phyloP scores from a whole-genome alignment of 257 asterid species.

The Dorcoceras hygrometricum region DNA sequence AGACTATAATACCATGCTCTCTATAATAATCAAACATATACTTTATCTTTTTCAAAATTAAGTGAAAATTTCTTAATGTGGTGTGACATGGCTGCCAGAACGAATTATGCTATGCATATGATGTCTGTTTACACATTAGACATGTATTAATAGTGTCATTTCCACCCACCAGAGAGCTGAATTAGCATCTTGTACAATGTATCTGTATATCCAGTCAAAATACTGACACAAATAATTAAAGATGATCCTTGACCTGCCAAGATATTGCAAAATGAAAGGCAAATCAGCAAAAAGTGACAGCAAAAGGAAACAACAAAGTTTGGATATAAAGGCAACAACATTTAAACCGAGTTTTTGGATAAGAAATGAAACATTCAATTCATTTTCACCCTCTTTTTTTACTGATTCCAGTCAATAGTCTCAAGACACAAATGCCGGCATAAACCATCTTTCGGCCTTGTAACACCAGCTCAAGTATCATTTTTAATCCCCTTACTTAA shows the following conservation, averaged over 20 bases:
- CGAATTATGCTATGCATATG: background rate
- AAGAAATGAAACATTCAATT: background rate
- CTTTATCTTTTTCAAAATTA: background rate
- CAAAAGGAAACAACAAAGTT: constrained; percentile 12
- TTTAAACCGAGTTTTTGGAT: constrained; percentile 1
- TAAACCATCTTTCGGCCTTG: background rate
- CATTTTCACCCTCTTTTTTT: constrained; percentile 7
- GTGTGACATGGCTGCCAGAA: constrained; percentile 7
- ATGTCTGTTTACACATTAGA: background rate
- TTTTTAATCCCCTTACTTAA: background rate
- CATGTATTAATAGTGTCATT: constrained; percentile 2
- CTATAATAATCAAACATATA: background rate
- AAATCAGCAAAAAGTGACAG: constrained; percentile 13
- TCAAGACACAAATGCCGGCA: background rate
- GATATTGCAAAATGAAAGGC: constrained; percentile 25
- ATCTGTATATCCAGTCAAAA: constrained; percentile 94
- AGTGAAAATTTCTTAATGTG: constrained; percentile 6
- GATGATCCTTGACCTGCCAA: constrained; percentile 96
- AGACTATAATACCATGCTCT: background rate
- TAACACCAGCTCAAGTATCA: background rate
- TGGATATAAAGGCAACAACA: background rate
- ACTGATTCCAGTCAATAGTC: constrained; percentile 4
- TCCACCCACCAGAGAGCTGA: constrained; percentile 71
- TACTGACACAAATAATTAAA: constrained; percentile 84
- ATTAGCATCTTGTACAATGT: constrained; percentile 86